Evolutionary conservation across 805 yeast species (phyloP), one percentile per base, ranked within the genome.

Genomic region (Kregervanrija fluxuum): DNA sequence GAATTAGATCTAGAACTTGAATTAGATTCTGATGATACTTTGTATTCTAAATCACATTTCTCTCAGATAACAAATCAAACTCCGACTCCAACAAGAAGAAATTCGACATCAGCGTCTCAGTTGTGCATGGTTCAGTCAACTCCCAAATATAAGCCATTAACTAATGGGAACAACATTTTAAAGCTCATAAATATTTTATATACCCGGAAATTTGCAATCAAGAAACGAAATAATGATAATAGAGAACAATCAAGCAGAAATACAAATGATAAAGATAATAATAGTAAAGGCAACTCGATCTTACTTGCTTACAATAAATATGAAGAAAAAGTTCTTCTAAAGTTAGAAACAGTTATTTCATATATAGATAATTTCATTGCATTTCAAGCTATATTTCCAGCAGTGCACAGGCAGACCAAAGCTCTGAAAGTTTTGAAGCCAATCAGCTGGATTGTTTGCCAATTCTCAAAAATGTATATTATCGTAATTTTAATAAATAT

Each of bases 331-430:
- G 5, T 56, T 5, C 41, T 61, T 30, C 42, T 39, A 11, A 44
- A 49, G 28, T 35, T 61, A 30, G 66, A 61, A 43, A 44, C 53
- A 2, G 8, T 55, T 13, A 42, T 61, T 4, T 53, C 59, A 9
- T 43, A 52, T 13, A 55, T 61, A 52, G 66, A 61, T 36, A 60
- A 60, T 46, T 54, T 57, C 30, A 48, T 57, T 17, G 51, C 59
- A 35, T 11, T 61, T 14, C 64, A 60, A 42, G 61, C 57, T 34
- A 35, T 60, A 12, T 50, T 61, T 37, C 56, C 56, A 11, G 12
- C 44, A 9, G 5, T 47, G 8, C 31, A 39, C 8, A 30, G 37
- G 2, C 28, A 11, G n/a, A 17, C 38, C 5, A 33, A 37, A 11
- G 32, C 30, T 11, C 34, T 13, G 6, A 39, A 35, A 41, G 43